A percentile compares a stretch with the other conserved stretches of the same genome.
Evolutionary conservation across 208 protist species (phyloP).

Genomic region (Wallacemonas sp.): DNA sequence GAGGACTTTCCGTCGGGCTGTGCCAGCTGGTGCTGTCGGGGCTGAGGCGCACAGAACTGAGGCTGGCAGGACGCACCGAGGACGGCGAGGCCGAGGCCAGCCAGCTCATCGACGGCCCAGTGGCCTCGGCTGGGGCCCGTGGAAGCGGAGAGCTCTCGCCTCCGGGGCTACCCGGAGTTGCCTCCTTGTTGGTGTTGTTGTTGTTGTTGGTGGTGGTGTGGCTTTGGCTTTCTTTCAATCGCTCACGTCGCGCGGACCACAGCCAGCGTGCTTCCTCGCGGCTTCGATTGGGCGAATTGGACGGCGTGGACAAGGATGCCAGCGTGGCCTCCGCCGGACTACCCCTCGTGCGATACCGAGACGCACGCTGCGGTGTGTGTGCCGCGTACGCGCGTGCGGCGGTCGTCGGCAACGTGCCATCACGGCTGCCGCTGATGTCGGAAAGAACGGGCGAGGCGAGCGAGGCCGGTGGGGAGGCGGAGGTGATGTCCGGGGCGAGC

Average conservation of each 20-base stretch:
- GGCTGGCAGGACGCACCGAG: neutral
- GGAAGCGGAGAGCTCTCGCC: neutral
- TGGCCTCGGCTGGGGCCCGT: neutral
- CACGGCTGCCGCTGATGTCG: neutral
- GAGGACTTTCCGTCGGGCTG: neutral
- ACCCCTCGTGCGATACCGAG: too few species aligned
- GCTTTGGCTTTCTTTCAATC: neutral
- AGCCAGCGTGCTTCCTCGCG: constrained; percentile 8
- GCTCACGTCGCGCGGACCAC: constrained; percentile 7
- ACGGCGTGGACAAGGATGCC: neutral
- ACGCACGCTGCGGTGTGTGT: too few species aligned
- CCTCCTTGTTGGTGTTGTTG: neutral
- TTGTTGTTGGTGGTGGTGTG: neutral
- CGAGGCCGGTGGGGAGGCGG: neutral
- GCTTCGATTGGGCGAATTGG: neutral
- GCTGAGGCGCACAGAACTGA: constrained; percentile 4
- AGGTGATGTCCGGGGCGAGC: too few species aligned
- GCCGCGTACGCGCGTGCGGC: neutral
- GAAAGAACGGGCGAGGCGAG: neutral
- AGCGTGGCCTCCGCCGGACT: neutral
- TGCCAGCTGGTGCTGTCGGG: neutral
- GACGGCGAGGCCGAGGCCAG: neutral
- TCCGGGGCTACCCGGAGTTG: neutral
- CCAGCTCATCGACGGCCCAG: too few species aligned
- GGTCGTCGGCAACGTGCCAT: neutral